These are phyloP conservation scores for Claviceps pusilla DNA, from an alignment of 2,329 filamentous ascomycete genomes.

Conservation along the genomic window DNA sequence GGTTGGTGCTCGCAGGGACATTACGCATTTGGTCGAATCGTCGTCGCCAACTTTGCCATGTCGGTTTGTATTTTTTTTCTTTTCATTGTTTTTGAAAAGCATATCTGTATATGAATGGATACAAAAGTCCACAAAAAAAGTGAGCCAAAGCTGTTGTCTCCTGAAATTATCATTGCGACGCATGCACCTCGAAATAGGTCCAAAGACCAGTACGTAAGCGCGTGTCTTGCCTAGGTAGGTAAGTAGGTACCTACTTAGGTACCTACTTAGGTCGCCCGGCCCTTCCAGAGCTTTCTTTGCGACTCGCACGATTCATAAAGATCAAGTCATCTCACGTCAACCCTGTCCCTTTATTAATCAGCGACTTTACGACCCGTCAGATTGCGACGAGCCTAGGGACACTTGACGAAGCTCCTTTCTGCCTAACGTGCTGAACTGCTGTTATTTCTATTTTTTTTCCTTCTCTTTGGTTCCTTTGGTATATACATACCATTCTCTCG, in stretches of 20 bases:
- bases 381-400: neutral
- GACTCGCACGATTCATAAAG: neutral
- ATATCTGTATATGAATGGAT: too few species aligned
- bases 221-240: neutral
- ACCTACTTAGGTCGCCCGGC: neutral
- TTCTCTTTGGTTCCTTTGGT: neutral
- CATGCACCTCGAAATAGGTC: neutral
- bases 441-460: neutral
- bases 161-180: neutral
- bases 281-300: slow-evolving; percentile 6
- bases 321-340: neutral
- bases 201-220: slow-evolving; percentile 3
- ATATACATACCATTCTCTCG: neutral
- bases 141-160: too few species aligned
- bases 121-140: too few species aligned
- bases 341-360: neutral
- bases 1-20: too few species aligned
- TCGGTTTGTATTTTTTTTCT: too few species aligned
- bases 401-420: slow-evolving; percentile 5
- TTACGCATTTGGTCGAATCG: too few species aligned
- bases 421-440: neutral
- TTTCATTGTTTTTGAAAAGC: too few species aligned
- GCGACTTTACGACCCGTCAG: neutral
- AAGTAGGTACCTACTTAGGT: too few species aligned
- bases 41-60: too few species aligned